phyloP scores from a whole-genome alignment of 2,329 filamentous ascomycete species.

The Ceratocystis papillata region DNA sequence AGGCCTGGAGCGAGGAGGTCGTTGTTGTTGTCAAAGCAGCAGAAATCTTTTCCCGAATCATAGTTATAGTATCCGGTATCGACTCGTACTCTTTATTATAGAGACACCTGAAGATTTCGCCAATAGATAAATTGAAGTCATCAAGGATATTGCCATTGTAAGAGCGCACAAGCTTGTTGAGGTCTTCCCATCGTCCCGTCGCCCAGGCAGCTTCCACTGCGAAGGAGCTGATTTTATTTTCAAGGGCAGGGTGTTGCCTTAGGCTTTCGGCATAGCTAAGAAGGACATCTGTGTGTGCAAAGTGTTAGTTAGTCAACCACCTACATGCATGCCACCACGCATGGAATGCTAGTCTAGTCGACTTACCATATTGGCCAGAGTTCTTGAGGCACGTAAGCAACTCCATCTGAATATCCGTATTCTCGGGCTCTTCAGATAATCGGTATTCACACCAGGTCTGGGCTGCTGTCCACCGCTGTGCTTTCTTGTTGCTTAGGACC shows the following conservation, averaged over 20 bases:
- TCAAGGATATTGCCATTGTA: conserved; percentile 42
- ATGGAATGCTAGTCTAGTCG: not conserved
- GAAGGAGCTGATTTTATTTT: conserved; percentile 62
- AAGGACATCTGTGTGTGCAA: conserved; percentile 53
- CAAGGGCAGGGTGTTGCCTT: conserved; percentile 40
- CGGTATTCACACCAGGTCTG: conserved; percentile 97
- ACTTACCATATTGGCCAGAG: conserved; percentile 81
- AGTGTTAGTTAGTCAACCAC: conserved; percentile 26
- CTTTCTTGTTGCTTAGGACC: conserved; percentile 82
- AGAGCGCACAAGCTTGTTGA: conserved; percentile 54
- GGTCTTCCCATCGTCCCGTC: conserved; percentile 66
- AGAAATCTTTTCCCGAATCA: conserved; percentile 59
- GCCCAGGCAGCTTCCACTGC: conserved; percentile 89
- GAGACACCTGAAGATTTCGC: conserved; percentile 47
- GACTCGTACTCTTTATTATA: conserved; percentile 42
- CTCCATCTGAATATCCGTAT: conserved; percentile 68
- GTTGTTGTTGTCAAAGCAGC: conserved; percentile 63
- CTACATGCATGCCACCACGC: not conserved
- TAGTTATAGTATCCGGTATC: conserved; percentile 41
- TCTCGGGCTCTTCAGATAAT: conserved; percentile 65
- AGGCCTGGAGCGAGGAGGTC: conserved; percentile 71
- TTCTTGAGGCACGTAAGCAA: conserved; percentile 82
- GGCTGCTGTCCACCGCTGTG: conserved; percentile 84
- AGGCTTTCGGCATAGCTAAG: conserved; percentile 80
- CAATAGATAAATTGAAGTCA: conserved; percentile 77